Percentiles rank a stretch among this genome's conserved stretches.
Evolutionary conservation across 2,329 filamentous ascomycete genomes (phyloP).

Genomic region (Aschersonia sp.): DNA sequence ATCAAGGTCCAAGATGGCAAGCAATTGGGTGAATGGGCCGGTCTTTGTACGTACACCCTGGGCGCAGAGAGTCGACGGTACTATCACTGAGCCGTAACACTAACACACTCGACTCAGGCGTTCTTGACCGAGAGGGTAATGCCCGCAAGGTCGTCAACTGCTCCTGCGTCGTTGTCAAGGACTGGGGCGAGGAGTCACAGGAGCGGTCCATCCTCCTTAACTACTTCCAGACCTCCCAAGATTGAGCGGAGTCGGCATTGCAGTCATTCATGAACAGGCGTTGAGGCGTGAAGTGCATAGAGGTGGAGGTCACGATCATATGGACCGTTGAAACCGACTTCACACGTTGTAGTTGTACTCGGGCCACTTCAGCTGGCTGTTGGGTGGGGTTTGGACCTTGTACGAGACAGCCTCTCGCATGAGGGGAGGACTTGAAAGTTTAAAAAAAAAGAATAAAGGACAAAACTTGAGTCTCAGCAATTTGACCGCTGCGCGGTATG

Average conservation of each 20-base stretch:
- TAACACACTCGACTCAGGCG: slow-evolving; percentile 38
- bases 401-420: slow-evolving; percentile 19
- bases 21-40: slow-evolving; percentile 99
- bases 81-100: slow-evolving; percentile 4
- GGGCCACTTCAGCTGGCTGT: slow-evolving; percentile 32
- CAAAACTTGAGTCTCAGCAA: too few species aligned
- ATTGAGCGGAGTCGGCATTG: slow-evolving; percentile 20
- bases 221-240: slow-evolving; percentile 94
- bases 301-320: slow-evolving; percentile 16
- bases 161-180: slow-evolving; percentile 98
- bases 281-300: slow-evolving; percentile 23
- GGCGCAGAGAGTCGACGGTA: neutral
- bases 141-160: slow-evolving; percentile 99
- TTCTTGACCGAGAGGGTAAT: slow-evolving; percentile 98
- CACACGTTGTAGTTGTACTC: slow-evolving; percentile 26
- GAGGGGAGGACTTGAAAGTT: slow-evolving; percentile 4
- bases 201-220: slow-evolving; percentile 98
- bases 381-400: slow-evolving; percentile 20
- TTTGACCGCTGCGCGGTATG: too few species aligned
- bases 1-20: slow-evolving; percentile 99
- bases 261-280: slow-evolving; percentile 11
- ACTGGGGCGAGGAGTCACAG: slow-evolving; percentile 99
- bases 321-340: slow-evolving; percentile 19
- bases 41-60: slow-evolving; percentile 67
- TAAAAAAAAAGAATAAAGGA: too few species aligned